Base-by-base conservation (phyloP, 148 eudicot genomes). In the Talinum fruticosum region DNA sequence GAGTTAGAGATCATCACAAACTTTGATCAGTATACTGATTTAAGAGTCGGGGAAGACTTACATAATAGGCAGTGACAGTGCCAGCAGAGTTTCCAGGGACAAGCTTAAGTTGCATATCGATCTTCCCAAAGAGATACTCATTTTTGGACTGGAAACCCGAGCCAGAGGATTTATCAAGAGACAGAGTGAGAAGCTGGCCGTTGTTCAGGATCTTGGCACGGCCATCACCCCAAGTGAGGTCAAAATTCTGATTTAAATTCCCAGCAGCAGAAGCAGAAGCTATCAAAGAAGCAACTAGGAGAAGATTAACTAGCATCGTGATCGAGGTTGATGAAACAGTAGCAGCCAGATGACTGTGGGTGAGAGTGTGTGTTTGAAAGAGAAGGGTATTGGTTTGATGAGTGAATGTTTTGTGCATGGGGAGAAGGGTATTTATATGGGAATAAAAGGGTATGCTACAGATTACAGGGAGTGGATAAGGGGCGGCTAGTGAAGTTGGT, bases 31-130 rank as follows among this genome's bases (percentile, higher is more conserved):
- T 15, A 10, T 77, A 10, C n/a, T 2, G 47, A 35, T 2, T 16
- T n/a, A 8, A 29, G 1, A 6, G 33, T 23, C 8, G 23, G 12
- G 5, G 4, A 37, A 38, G 61, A 76, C 82, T 71, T 83, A 83
- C 85, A 26, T 83, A 83, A 5, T 76, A 83, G 10, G 85, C 76
- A 5, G 85, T 83, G 3, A 83, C 85, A 6, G 82, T 83, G 0
- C 85, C 85, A 35, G 85, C 85, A 66, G 85, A 83, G 30, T 83
- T 83, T 8, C 85, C 85, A 1, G 74, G 57, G 10, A 83, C 85
- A 30, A 83, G 85, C 36, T 83, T 83, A 5, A 83, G 41, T 18
- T 79, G 82, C 85, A 83, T 79, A 54, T 83, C 82, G 5, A 83
- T 83, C 37, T 79, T 79, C 15, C 80, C 85, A 28, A 79, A 83